These are phyloP conservation scores for Alliaria petiolata DNA, from an alignment of 345 rosid species.

Conservation along the genomic window DNA sequence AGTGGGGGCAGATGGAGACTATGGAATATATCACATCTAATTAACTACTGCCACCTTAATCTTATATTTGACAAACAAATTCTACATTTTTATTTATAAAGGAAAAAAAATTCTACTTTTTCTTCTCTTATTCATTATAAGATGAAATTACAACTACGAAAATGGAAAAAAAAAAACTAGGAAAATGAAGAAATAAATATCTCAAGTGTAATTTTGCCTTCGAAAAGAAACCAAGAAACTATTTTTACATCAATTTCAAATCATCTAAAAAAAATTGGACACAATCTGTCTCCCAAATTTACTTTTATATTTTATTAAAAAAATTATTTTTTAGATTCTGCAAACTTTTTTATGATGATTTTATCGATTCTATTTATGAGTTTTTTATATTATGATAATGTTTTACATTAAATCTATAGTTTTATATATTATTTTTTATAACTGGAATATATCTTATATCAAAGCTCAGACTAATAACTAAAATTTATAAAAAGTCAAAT, in stretches of 20 bases:
- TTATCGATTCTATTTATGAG: not conserved
- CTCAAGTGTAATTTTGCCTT: no score
- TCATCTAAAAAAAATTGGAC: not conserved
- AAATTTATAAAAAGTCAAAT: no score
- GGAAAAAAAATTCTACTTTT: not conserved
- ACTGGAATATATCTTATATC: no score
- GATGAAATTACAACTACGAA: not conserved
- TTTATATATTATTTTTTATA: no score
- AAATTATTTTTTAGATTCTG: no score
- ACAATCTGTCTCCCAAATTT: not conserved
- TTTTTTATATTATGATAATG: not conserved
- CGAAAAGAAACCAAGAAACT: not conserved
- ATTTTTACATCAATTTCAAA: not conserved
- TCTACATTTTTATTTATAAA: no score
- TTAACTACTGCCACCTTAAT: constrained; percentile 32
- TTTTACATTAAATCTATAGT: not conserved
- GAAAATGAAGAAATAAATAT: not conserved
- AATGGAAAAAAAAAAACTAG: no score
- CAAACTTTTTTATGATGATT: no score
- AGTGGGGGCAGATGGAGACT: constrained; percentile 31
- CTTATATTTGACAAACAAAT: not conserved
- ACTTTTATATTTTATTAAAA: not conserved
- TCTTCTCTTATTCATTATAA: not conserved
- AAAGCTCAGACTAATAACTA: no score
- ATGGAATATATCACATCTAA: constrained; percentile 20